Base-by-base conservation (phyloP, 2,329 filamentous ascomycete species). In the Pochonia chlamydosporia region DNA sequence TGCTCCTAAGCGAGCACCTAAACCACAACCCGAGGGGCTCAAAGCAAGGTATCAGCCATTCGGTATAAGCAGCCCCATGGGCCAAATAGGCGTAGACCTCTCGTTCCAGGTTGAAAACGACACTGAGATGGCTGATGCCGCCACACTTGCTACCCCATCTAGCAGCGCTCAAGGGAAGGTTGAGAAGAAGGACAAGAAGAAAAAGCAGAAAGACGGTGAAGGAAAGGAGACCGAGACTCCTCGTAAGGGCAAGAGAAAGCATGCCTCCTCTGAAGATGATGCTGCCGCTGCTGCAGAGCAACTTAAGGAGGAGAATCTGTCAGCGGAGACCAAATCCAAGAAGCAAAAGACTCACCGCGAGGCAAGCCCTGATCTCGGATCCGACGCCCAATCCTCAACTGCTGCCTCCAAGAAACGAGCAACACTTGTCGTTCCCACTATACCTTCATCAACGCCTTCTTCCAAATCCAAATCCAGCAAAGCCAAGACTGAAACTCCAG, bases 21-120 rank as follows among this genome's bases (percentile, higher is more conserved):
- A 83, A 49, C 71, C 78, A 40, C 87, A 90, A 61, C 85, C 87
- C 1, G 73, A 77, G 56, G 84, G 81, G 6, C 67, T 91, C 46
- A 81, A 76, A 57, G 77, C 82, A 64, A 79, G 85, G 28, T 89
- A 79, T 63, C 75, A 76, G 46, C 85, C 86, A 1, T 77, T 85
- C 39, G 86, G 86, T 24, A 71, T 79, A 37, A 59, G 57, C 49
- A 59, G 56, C 20, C 49, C 62, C 25, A 57, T 61, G 54, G 60
- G 57, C 39, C 61, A 52, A 13, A 74, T 74, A 53, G 72, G 72
- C 10, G 46, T 31, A n/a, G 71, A 70, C 23, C 65, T 55, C 1
- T 52, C 56, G 2, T 55, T 76, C 58, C 72, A 72, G 18, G 64
- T 61, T 11, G 71, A 74, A 14, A 69, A 67, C 5, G 71, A 71